Conservation (phyloP, 345 rosid genomes). For the Salix brachista region DNA sequence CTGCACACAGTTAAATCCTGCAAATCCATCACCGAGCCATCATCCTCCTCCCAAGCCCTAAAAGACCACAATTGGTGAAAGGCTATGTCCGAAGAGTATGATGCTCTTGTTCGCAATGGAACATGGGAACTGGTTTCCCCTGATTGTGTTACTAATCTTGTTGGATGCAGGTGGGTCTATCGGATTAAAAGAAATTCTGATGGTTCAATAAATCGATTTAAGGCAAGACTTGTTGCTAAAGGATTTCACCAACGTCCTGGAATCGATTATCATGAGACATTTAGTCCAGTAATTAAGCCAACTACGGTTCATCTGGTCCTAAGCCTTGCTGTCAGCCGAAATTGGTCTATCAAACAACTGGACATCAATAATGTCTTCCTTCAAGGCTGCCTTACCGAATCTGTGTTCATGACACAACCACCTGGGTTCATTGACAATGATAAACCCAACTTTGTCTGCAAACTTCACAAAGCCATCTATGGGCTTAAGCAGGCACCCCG, state of each 20-base stretch:
- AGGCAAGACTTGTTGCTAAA: too few species aligned
- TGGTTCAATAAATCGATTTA: too few species aligned
- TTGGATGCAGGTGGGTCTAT: too few species aligned
- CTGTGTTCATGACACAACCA: background rate
- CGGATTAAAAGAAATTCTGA: too few species aligned
- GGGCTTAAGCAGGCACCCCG: background rate
- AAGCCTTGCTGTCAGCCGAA: background rate
- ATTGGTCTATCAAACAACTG: background rate
- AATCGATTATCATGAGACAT: too few species aligned
- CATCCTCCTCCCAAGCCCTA: background rate
- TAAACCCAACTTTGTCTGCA: background rate
- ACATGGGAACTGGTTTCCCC: background rate
- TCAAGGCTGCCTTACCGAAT: background rate
- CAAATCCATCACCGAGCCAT: background rate
- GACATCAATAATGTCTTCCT: too few species aligned
- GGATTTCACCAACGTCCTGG: too few species aligned
- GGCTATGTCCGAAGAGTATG: background rate
- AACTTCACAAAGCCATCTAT: background rate
- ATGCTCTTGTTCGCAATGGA: background rate
- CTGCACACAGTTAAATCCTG: fast-evolving
- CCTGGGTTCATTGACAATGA: background rate
- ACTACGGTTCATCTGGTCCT: background rate
- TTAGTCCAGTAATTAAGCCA: too few species aligned
- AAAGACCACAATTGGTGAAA: background rate
- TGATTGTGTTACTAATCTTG: too few species aligned